Percentiles rank a stretch among this genome's conserved stretches.
Conservation (phyloP, 441 rosid genomes). For the Theobroma grandiflorum region DNA sequence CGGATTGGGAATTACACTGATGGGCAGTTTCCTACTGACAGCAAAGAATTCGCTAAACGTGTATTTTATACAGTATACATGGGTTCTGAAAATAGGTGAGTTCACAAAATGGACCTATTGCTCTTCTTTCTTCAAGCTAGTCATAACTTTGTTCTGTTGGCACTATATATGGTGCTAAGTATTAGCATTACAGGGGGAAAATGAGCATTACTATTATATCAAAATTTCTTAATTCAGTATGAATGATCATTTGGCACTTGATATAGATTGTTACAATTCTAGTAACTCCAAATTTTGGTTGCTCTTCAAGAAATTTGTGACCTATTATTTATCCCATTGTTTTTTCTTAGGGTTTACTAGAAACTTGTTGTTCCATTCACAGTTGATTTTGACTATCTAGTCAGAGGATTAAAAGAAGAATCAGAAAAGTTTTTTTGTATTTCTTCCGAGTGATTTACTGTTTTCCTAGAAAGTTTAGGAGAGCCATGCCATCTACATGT, state of each 20-base stretch:
- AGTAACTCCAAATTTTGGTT: constrained; percentile 7
- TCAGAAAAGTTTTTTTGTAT: neutral
- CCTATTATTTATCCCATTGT: neutral
- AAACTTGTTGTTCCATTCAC: neutral
- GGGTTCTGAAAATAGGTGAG: constrained; percentile 98
- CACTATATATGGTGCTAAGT: neutral
- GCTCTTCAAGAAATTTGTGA: constrained; percentile 2
- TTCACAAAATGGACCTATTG: neutral
- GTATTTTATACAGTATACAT: constrained; percentile 92
- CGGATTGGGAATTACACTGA: constrained; percentile 74
- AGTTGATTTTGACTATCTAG: neutral
- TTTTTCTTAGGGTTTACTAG: neutral
- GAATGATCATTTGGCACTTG: neutral
- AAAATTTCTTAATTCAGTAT: constrained; percentile 1
- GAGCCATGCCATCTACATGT: neutral
- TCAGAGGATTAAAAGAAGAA: neutral
- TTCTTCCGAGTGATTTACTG: neutral
- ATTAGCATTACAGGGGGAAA: neutral
- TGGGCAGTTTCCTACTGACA: constrained; percentile 87
- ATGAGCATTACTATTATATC: neutral
- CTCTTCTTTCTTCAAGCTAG: constrained; percentile 5
- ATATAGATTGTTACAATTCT: constrained; percentile 4
- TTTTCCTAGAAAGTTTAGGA: neutral
- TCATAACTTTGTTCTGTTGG: neutral
- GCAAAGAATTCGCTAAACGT: constrained; percentile 92